Base-by-base conservation (phyloP, 1,284 basidiomycete species). In the Hortiboletus rubellus region DNA sequence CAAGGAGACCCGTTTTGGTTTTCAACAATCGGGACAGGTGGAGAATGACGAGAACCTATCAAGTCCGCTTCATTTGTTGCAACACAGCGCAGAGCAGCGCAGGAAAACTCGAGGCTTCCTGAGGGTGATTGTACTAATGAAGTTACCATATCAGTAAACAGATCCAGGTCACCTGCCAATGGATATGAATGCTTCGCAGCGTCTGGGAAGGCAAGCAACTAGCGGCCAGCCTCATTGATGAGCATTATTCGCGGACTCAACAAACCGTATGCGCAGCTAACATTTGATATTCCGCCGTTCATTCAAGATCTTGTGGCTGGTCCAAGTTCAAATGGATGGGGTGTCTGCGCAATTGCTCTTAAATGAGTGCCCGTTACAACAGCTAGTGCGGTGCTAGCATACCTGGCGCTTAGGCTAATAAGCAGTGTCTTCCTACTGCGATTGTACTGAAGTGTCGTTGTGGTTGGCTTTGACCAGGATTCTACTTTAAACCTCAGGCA, bases 321-420 rank as follows among this genome's bases (percentile, higher is more conserved):
- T 43, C n/a, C 24, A 1, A 18, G 18, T 31, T n/a, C 5, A 33
- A 24, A 33, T 34, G 24, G 22, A 22, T 34, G 17, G 15, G 10
- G 5, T 18, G 10, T 46, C 58, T n/a, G n/a, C n/a, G n/a, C n/a
- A n/a, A n/a, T n/a, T 62, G 31, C 31, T 45, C 34, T 5, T 5
- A 30, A n/a, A 44, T 48, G 40, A 66, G 46, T 49, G 24, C 18
- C 30, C 15, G 14, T 42, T 18, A 22, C 43, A 46, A 38, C 24
- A 30, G 11, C 18, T 40, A 17, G 46, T 8, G 42, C 9, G 27
- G 47, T 10, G 18, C 9, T 48, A 24, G 46, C 38, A 46, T 44
- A 65, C 52, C 47, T 54, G n/a, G n/a, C n/a, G n/a, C n/a, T n/a
- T n/a, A n/a, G n/a, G n/a, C n/a, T 11, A 5, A 31, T 15, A 7